Percentiles rank a stretch among this genome's conserved stretches.
phyloP scores from a whole-genome alignment of 2,329 filamentous ascomycete species.

The Alternaria alternata region DNA sequence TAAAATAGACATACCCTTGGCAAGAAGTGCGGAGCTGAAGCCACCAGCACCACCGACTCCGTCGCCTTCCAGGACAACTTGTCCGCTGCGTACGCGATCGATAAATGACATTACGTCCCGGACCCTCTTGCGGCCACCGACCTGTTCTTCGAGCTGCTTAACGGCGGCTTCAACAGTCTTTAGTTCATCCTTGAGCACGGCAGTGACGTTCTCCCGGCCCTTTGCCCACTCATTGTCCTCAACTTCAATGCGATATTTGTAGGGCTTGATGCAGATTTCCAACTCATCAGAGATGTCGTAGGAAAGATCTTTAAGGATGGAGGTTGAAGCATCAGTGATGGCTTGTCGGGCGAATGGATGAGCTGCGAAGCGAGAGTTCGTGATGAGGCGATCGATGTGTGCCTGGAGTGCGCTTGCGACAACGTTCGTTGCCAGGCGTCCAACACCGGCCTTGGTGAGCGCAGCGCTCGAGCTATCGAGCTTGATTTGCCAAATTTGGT shows the following conservation, averaged over 20 bases:
- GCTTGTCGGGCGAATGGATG: constrained; percentile 92
- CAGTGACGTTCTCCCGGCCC: constrained; percentile 82
- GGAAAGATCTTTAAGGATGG: constrained; percentile 90
- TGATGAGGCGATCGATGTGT: constrained; percentile 80
- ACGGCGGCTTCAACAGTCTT: constrained; percentile 82
- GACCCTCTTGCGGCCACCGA: constrained; percentile 85
- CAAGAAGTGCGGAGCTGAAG: constrained; percentile 86
- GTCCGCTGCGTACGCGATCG: constrained; percentile 86
- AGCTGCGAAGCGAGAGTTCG: constrained; percentile 81
- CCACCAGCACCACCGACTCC: constrained; percentile 86
- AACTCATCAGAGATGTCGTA: constrained; percentile 98
- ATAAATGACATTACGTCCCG: constrained; percentile 91
- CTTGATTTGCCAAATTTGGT: constrained; percentile 91
- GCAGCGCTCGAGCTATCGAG: constrained; percentile 90
- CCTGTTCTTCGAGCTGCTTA: constrained; percentile 75
- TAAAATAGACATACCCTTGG: constrained; percentile 68
- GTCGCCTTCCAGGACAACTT: constrained; percentile 84
- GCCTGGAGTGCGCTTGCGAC: constrained; percentile 87
- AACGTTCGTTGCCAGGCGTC: constrained; percentile 88
- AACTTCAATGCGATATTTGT: constrained; percentile 97
- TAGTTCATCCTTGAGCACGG: constrained; percentile 86
- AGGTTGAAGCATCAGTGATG: constrained; percentile 89
- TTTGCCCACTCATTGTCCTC: constrained; percentile 88
- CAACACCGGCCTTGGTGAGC: constrained; percentile 92
- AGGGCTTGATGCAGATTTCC: constrained; percentile 98